Conservation (phyloP, 1,284 basidiomycete species). For the Heimioporus punctisporus region DNA sequence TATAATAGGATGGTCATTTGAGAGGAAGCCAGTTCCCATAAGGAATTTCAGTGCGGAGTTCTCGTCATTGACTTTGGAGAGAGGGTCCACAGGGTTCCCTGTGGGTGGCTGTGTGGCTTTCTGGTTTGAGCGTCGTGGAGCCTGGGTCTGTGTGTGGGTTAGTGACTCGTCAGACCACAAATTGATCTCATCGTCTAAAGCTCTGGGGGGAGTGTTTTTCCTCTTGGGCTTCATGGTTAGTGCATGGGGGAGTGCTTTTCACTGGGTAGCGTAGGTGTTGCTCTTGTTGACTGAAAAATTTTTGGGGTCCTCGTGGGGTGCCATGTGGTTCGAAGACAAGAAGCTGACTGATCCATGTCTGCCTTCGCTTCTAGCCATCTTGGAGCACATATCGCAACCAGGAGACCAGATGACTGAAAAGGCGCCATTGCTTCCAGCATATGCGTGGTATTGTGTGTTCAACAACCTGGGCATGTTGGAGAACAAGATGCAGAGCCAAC, state of each 20-base stretch:
- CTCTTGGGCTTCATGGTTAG: too few species aligned
- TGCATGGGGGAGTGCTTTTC: too few species aligned
- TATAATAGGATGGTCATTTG: background rate
- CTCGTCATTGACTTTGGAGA: background rate
- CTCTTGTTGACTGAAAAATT: too few species aligned
- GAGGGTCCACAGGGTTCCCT: background rate
- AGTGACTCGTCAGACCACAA: too few species aligned
- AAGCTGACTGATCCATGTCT: background rate
- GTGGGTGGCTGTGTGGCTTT: background rate
- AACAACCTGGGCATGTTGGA: conserved; percentile 19
- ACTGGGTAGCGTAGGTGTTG: too few species aligned
- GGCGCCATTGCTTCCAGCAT: background rate
- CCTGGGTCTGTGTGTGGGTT: too few species aligned
- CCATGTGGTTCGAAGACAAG: background rate
- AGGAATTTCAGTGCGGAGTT: background rate
- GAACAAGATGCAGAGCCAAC: conserved; percentile 8
- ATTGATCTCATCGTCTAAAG: too few species aligned
- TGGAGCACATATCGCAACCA: too few species aligned
- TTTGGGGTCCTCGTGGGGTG: background rate
- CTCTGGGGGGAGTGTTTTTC: too few species aligned
- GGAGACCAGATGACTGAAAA: too few species aligned
- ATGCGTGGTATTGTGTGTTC: conserved; percentile 12
- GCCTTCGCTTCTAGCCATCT: too few species aligned
- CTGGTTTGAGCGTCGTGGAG: too few species aligned
- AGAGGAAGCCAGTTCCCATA: background rate